phyloP scores from a whole-genome alignment of 768 basidiomycete species.

The Macrocybe gigantea region DNA sequence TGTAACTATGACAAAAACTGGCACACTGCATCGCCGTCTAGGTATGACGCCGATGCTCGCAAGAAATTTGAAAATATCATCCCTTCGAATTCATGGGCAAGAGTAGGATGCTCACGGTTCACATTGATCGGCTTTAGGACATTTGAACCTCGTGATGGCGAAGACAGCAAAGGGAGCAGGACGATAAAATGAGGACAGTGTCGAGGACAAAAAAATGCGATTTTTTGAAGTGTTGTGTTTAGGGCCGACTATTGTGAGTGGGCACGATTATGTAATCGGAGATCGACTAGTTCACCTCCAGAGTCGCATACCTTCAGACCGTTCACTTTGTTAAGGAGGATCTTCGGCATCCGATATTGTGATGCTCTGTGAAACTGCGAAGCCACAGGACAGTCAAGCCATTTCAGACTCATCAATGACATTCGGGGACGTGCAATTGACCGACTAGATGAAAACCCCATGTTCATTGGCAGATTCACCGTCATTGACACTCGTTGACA shows the following conservation, averaged over 20 bases:
- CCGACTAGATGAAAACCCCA: too few species aligned
- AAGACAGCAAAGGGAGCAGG: not conserved
- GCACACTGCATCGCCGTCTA: slow-evolving; percentile 49
- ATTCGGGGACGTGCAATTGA: too few species aligned
- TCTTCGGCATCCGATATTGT: too few species aligned
- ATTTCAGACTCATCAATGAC: too few species aligned
- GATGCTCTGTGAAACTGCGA: too few species aligned
- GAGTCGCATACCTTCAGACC: too few species aligned
- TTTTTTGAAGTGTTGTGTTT: slow-evolving; percentile 9
- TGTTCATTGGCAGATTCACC: too few species aligned
- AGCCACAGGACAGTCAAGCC: too few species aligned
- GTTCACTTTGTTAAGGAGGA: too few species aligned
- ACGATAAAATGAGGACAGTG: slow-evolving; percentile 1
- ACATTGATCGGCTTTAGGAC: too few species aligned
- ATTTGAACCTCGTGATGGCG: too few species aligned
- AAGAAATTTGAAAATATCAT: slow-evolving; percentile 48
- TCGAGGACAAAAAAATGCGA: not conserved
- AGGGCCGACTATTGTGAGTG: slow-evolving; percentile 9
- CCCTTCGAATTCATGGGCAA: slow-evolving; percentile 32
- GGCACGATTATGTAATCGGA: slow-evolving; percentile 4
- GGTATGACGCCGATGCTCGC: slow-evolving; percentile 49
- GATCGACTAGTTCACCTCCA: not conserved
- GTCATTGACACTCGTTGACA: too few species aligned
- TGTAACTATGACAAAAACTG: slow-evolving; percentile 87
- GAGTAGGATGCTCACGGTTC: not conserved